A percentile compares a stretch with the other conserved stretches of the same genome.
phyloP scores from a whole-genome alignment of 2,329 filamentous ascomycete genomes.

The Magnaporthiopsis incrustans region DNA sequence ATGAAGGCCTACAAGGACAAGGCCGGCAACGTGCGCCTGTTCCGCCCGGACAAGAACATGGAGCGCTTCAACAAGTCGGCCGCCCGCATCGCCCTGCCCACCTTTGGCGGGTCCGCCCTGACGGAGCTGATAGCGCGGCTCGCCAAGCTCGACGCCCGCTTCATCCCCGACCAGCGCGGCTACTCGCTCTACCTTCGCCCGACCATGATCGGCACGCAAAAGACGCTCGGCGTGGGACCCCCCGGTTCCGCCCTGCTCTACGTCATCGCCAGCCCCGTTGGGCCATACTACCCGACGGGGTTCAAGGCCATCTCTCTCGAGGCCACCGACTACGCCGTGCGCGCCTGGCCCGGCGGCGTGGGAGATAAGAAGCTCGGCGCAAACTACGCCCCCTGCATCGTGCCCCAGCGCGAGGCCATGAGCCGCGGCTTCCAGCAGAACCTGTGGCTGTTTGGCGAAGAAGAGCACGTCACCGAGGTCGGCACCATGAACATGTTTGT shows the following conservation, averaged over 20 bases:
- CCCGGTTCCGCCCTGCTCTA: conserved; percentile 87
- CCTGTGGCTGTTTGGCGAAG: conserved; percentile 92
- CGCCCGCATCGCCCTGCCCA: conserved; percentile 85
- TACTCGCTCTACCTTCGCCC: conserved; percentile 95
- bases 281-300: conserved; percentile 95
- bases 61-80: conserved; percentile 84
- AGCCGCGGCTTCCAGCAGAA: conserved; percentile 95
- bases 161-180: conserved; percentile 78
- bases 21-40: conserved; percentile 70
- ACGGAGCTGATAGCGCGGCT: conserved; percentile 77
- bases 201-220: conserved; percentile 95
- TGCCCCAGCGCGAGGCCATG: conserved; percentile 90
- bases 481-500: conserved; percentile 99
- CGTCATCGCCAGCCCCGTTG: conserved; percentile 92
- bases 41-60: conserved; percentile 97
- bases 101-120: conserved; percentile 65
- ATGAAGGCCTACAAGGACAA: conserved; percentile 98
- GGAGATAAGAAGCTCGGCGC: conserved; percentile 98
- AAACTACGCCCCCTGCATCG: conserved; percentile 98
- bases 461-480: conserved; percentile 94
- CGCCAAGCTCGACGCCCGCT: conserved; percentile 72
- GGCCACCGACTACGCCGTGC: conserved; percentile 92
- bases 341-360: conserved; percentile 95
- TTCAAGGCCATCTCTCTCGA: conserved; percentile 97
- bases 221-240: conserved; percentile 85